These are phyloP conservation scores for Allium cepa DNA, from an alignment of 106 monocot species.

Conservation along the genomic window DNA sequence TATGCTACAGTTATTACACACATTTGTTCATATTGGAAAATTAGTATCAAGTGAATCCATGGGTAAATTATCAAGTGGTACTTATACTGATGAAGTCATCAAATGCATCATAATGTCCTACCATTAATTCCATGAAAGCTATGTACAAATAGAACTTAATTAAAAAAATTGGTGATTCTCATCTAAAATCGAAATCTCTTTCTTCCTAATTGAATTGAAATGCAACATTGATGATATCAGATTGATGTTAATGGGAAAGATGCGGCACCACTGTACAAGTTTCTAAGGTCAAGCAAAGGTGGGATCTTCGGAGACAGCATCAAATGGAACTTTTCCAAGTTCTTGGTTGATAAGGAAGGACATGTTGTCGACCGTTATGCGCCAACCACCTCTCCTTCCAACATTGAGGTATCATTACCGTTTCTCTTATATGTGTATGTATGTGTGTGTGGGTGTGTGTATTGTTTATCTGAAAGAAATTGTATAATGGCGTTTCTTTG, in stretches of 20 bases:
- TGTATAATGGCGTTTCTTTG: no score
- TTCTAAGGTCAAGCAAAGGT: slow-evolving; percentile 78
- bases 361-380: slow-evolving; percentile 84
- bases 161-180: neutral
- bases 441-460: neutral
- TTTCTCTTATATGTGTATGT: neutral
- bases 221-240: slow-evolving; percentile 14
- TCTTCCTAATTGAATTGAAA: neutral
- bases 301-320: slow-evolving; percentile 68
- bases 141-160: no score
- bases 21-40: no score
- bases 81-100: no score
- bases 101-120: no score
- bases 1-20: no score
- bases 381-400: slow-evolving; percentile 79
- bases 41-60: no score
- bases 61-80: no score
- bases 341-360: slow-evolving; percentile 89
- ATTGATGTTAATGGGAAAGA: slow-evolving; percentile 88
- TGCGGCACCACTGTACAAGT: slow-evolving; percentile 81
- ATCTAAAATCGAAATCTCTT: neutral
- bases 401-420: slow-evolving; percentile 51
- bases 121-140: no score
- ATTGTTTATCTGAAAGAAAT: neutral
- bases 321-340: slow-evolving; percentile 97